Evolutionary conservation across 2,329 filamentous ascomycete species (phyloP), one percentile per base, ranked within the genome.

Genomic region (Dothideomycetidae sp.): DNA sequence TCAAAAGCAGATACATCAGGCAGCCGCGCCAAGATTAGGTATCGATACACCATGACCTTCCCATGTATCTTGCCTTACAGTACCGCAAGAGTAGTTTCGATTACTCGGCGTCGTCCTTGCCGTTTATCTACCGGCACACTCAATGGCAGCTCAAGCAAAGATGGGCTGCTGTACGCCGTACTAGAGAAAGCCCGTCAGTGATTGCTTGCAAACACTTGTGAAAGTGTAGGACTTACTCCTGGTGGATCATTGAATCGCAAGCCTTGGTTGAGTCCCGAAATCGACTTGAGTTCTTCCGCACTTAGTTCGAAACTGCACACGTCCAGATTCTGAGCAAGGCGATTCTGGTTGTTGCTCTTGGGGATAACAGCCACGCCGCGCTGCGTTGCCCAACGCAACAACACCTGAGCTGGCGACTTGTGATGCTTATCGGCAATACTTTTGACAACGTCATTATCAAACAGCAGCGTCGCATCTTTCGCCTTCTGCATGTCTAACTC

Each of bases 381-480:
- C 68, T 92, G 83, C 11, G 84, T 92, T 14, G 83, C 75, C 85
- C 85, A 93, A 50, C 84, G 73, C 48, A 93, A 68, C 43, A 93
- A 69, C 17, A 93, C 69, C 69, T 93, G 84, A 11, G 81, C 79
- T 5, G 82, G 68, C 5, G 76, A 75, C 67, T 80, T 83, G 56
- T 63, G 63, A 48, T 82, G 66, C 65, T 81, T 84, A 50, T 68
- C 58, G 12, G 82, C 77, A 44, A 86, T 69, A 34, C 50, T 55
- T 49, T 69, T 73, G 57, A 93, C 67, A 37, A 68, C 60, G 13
- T 70, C 60, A 57, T 83, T 71, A 53, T 85, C 69, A 55, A 92
- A 78, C 41, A 92, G 68, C 37, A 80, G 71, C 10, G 73, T 67
- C 10, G 75, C 69, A 46, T 71, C 67, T 47, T 71, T 63, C 17